Evolutionary conservation across 129 eudicot species (phyloP).

Genomic region (Ambrosia trifida): DNA sequence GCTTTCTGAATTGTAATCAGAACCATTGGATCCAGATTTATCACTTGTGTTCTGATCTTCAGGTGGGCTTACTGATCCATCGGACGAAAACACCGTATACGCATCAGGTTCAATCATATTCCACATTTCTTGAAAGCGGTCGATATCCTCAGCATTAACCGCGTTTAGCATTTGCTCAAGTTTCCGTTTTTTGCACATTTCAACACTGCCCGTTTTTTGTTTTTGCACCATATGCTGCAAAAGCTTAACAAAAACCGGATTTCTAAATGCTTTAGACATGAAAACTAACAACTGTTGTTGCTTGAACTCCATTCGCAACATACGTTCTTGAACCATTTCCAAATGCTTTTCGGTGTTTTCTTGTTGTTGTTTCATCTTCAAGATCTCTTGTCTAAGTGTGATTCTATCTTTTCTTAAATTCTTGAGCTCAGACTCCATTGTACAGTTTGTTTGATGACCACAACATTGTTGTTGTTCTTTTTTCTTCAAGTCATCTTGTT

Average conservation of each 20-base stretch:
- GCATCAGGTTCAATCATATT: slow-evolving; percentile 42
- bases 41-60: slow-evolving; percentile 36
- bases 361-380: slow-evolving; percentile 60
- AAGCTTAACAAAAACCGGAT: slow-evolving; percentile 46
- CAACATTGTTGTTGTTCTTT: slow-evolving; percentile 23
- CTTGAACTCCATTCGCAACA: slow-evolving; percentile 47
- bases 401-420: slow-evolving; percentile 44
- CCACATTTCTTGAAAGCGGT: slow-evolving; percentile 39
- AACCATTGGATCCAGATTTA: slow-evolving; percentile 22
- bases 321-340: slow-evolving; percentile 44
- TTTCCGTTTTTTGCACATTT: slow-evolving; percentile 45
- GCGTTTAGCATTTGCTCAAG: slow-evolving; percentile 21
- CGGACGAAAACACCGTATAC: slow-evolving; percentile 30
- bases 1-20: slow-evolving; percentile 43
- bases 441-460: slow-evolving; percentile 12
- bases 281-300: slow-evolving; percentile 51
- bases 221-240: slow-evolving; percentile 45
- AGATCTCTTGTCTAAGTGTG: slow-evolving; percentile 44
- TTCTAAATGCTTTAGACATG: slow-evolving; percentile 53
- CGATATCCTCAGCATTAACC: slow-evolving; percentile 20
- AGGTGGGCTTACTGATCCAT: slow-evolving; percentile 43
- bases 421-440: slow-evolving; percentile 52
- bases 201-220: slow-evolving; percentile 29
- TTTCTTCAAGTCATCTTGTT: slow-evolving; percentile 18
- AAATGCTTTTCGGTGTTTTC: slow-evolving; percentile 43